phyloP scores from a whole-genome alignment of 83 land plant genomes.

The Picea engelmannii region DNA sequence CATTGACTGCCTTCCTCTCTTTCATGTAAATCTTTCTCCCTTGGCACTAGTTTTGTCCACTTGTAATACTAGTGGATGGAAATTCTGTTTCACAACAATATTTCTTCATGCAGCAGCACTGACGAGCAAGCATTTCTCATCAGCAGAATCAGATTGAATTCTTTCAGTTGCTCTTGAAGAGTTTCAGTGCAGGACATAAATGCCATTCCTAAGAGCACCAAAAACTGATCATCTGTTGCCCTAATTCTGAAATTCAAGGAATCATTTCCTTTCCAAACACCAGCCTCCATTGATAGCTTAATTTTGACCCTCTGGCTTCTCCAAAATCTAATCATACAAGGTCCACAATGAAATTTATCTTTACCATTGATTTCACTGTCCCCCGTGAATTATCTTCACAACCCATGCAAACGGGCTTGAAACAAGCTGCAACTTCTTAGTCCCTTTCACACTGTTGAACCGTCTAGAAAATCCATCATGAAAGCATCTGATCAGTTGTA shows the following conservation, averaged over 20 bases:
- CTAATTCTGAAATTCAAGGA: neutral
- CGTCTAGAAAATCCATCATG: neutral
- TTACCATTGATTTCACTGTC: neutral
- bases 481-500: neutral
- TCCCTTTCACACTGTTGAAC: neutral
- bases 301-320: neutral
- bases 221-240: neutral
- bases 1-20: neutral
- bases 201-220: too few species aligned
- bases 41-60: neutral
- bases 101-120: neutral
- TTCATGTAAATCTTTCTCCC: neutral
- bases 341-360: neutral
- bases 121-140: neutral
- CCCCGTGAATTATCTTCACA: neutral
- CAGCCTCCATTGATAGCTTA: neutral
- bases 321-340: conserved; percentile 3
- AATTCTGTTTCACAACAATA: neutral
- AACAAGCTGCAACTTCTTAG: neutral
- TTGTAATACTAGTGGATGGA: neutral
- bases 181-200: too few species aligned
- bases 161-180: too few species aligned
- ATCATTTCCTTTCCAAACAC: neutral
- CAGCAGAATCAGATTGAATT: neutral
- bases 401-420: neutral